These are phyloP conservation scores for Kwoniella pini DNA, from an alignment of 768 basidiomycete genomes.

Conservation along the genomic window DNA sequence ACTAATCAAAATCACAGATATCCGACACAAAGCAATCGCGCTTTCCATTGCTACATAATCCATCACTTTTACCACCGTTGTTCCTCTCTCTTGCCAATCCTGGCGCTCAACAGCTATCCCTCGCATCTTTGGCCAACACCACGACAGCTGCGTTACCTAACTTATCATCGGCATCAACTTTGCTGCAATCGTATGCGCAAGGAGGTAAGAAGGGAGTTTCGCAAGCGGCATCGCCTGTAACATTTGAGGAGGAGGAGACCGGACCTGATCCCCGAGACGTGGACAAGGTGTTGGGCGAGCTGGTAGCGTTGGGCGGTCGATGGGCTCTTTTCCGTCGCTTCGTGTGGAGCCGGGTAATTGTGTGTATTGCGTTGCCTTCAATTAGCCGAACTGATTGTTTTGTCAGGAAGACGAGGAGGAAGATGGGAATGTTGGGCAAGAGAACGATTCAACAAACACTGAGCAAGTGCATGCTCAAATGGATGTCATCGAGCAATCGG, in stretches of 20 bases:
- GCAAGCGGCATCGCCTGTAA: conserved; percentile 14
- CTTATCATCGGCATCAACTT: conserved; percentile 42
- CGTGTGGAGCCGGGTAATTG: conserved; percentile 71
- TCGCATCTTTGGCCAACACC: conserved; percentile 36
- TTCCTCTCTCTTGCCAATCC: conserved; percentile 40
- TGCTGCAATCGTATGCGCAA: conserved; percentile 50
- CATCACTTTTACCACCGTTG: conserved; percentile 38
- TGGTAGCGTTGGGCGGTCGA: conserved; percentile 83
- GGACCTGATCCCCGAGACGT: conserved; percentile 82
- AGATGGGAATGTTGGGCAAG: conserved; percentile 5
- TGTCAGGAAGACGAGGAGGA: conserved; percentile 13
- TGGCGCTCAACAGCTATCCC: conserved; percentile 29
- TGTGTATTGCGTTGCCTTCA: no score
- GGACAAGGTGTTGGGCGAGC: conserved; percentile 83
- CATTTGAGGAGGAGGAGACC: conserved; percentile 50
- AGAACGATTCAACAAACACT: no score
- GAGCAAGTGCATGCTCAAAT: conserved; percentile 4
- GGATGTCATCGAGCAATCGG: conserved; percentile 48
- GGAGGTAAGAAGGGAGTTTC: conserved; percentile 29
- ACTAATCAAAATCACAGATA: conserved; percentile 40
- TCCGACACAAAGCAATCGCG: conserved; percentile 53
- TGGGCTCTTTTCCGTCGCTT: conserved; percentile 92
- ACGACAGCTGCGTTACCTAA: conserved; percentile 43
- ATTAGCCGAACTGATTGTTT: neutral
- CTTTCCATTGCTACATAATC: conserved; percentile 46